Conservation (phyloP, 2,329 filamentous ascomycete species). For the Calonectria hawksworthii region DNA sequence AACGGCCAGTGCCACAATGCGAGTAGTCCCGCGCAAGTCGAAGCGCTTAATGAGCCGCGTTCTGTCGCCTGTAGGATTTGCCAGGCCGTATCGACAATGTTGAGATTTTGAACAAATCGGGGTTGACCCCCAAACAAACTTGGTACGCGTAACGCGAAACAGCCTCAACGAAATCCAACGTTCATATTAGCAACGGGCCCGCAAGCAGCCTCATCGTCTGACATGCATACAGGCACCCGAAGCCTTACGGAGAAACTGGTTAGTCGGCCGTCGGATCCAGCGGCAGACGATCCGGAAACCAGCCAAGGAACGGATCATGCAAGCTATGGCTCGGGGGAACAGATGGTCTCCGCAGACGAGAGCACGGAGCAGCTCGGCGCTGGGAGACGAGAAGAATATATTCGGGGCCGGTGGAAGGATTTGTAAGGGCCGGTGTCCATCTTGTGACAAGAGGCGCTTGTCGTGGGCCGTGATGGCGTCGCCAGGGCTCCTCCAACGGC, state of each 20-base stretch:
- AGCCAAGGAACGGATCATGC: neutral
- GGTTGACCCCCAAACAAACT: neutral
- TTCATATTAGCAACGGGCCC: neutral
- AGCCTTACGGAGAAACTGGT: neutral
- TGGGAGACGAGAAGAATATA: neutral
- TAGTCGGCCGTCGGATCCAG: slow-evolving; percentile 8
- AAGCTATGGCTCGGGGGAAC: neutral
- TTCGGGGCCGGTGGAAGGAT: neutral
- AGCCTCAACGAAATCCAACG: neutral
- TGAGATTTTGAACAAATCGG: neutral
- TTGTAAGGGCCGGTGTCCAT: neutral
- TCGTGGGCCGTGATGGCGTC: neutral
- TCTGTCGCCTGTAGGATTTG: too few relatives aligned
- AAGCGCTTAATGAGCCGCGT: neutral
- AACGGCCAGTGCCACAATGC: neutral
- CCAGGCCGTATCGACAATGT: neutral
- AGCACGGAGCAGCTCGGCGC: neutral
- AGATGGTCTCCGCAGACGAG: neutral
- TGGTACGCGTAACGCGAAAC: neutral
- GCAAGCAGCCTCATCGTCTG: neutral
- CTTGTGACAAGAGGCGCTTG: neutral
- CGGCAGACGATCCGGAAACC: slow-evolving; percentile 10
- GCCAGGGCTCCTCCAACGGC: neutral
- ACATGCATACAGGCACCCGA: neutral
- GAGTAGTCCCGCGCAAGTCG: too few relatives aligned